These are phyloP conservation scores for Diaporthe destruens DNA, from an alignment of 2,329 filamentous ascomycete genomes.

Conservation along the genomic window DNA sequence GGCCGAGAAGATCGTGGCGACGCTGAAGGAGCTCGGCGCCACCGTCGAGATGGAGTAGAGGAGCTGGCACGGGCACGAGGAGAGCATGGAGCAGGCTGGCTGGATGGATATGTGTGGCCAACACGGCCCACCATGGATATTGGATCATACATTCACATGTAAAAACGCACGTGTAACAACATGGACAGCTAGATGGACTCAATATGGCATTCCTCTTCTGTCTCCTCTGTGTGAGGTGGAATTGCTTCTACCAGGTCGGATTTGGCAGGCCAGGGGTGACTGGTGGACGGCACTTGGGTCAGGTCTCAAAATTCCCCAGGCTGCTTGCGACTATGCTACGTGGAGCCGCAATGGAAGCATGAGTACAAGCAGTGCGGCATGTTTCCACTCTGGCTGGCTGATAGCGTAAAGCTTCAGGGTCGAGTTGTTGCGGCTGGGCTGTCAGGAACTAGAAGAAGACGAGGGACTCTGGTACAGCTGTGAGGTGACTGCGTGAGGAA, in stretches of 20 bases:
- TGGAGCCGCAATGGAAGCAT: not conserved
- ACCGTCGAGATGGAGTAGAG: constrained; percentile 90
- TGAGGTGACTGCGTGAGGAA: not conserved
- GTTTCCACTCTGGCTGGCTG: not conserved
- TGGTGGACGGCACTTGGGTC: too few species aligned
- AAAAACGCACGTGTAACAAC: constrained; percentile 52
- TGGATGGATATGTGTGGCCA: constrained; percentile 35
- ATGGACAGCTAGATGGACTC: constrained; percentile 45
- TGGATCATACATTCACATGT: constrained; percentile 44
- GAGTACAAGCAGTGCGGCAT: not conserved
- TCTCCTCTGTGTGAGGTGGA: not conserved
- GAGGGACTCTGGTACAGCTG: not conserved
- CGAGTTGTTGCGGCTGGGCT: too few species aligned
- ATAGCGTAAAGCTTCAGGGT: too few species aligned
- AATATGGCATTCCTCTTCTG: constrained; percentile 36
- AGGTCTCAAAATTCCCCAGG: too few species aligned
- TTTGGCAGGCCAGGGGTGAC: not conserved
- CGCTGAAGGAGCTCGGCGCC: constrained; percentile 92
- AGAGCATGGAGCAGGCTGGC: constrained; percentile 2
- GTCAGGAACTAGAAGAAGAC: too few species aligned
- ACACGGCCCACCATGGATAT: constrained; percentile 32
- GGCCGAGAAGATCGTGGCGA: constrained; percentile 95
- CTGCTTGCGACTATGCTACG: not conserved
- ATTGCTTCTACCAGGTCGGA: not conserved
- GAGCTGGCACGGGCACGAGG: not conserved